Base-by-base conservation (phyloP, 176 grass and related monocot species). In the Aegilops umbellulata region DNA sequence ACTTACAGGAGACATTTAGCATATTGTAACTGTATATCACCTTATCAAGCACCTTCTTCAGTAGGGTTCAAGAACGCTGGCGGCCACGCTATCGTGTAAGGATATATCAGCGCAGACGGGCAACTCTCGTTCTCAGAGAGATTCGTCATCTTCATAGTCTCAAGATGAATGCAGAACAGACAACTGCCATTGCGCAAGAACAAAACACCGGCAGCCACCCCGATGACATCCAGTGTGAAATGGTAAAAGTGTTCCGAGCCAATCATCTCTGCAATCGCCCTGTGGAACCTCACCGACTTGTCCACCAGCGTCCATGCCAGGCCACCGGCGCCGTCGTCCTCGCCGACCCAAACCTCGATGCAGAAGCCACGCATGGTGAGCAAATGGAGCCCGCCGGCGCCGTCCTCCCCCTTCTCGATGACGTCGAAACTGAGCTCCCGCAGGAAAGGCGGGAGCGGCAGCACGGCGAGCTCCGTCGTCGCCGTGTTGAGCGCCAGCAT, bases 201-300 rank as follows among this genome's bases (percentile, higher is more conserved):
- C 53, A 90, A 63, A 20, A 78, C 63, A 4, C 84, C 79, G 4
- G 79, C 64, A 71, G 35, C 83, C 30, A 86, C 88, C 9, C 83
- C 64, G 4, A 78, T 6, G n/a, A 86, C 39, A 53, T 82, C 64
- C 7, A 86, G 11, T 22, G 3, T 32, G 31, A 63, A 13, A n/a
- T n/a, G 36, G 49, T 77, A 69, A 0, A 57, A 35, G n/a, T 36
- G 15, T 17, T 47, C 16, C 0, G 49, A 86, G 6, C 35, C 82
- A 24, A 27, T 7, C 46, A 69, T 22, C 83, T 60, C 60, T 70
- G 25, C 34, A 61, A 16, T 69, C 61, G 42, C 32, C 78, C 75
- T 89, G 62, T 77, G 78, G 62, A 90, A 86, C 69, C 83, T 82
- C 29, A 86, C 23, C 16, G 83, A 86, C 26, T 82, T 90, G 29